Base-by-base conservation (phyloP, 1,284 basidiomycete species). In the Ustilago crameri region DNA sequence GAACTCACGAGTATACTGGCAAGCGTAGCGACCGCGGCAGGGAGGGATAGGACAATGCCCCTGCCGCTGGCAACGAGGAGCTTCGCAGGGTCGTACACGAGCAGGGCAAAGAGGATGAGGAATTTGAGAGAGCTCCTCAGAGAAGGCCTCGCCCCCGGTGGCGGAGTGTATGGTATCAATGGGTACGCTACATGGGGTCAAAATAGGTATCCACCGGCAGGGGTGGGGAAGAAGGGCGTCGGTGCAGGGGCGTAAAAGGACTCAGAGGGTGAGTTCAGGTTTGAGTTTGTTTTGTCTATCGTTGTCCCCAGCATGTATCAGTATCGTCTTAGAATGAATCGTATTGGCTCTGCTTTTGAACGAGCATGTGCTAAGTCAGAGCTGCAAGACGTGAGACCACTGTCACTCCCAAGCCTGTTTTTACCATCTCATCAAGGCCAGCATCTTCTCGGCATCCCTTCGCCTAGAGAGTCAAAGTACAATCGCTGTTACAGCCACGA, bases 61-160 rank as follows among this genome's bases (percentile, higher is more conserved):
- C 43, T 80, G 50, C 79, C 79, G 20, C 45, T 81, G 15, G 78
- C 78, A 12, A 72, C 67, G 15, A 63, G 70, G 17, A 59, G 54
- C 30, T 74, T 79, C 22, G 69, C 78, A 9, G 79, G 79, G 3
- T 51, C 52, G 40, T 81, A 74, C 40, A 80, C 79, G 22, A 59
- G 62, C 44, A 47, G 74, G 35, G 61, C 64, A 3, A 80, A 67
- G 51, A 67, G 78, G 27, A 77, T 74, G 68, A 63, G 79, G 8
- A 74, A 65, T 20, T 41, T 79, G 52, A 56, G 77, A 24, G 75
- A 78, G 42, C 49, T 79, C 20, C 52, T 80, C 15, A 49, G 72
- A 3, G 75, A 77, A 37, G 78, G 78, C 1, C 51, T 80, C 30
- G 65, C 63, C 0, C 71, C 74, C 17, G 61, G 57, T 15, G 65